Percentiles rank a stretch among this genome's conserved stretches.
These are phyloP conservation scores for Verticillium klebahnii DNA, from an alignment of 2,329 filamentous ascomycete species.

Conservation along the genomic window DNA sequence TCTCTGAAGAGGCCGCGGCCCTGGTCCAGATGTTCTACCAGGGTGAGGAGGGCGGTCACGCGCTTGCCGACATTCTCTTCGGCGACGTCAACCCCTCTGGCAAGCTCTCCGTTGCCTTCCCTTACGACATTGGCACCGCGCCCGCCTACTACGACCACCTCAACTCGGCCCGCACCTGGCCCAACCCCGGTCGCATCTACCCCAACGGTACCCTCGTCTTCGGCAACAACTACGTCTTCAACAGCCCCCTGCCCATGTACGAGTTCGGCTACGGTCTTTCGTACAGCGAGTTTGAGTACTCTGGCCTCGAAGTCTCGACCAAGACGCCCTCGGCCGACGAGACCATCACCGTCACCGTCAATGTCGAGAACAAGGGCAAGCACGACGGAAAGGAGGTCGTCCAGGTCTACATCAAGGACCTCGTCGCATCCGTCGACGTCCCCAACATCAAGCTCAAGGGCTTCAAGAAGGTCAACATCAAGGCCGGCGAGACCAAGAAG, in stretches of 20 bases:
- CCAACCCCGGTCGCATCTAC: constrained; percentile 47
- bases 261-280: constrained; percentile 62
- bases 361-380: constrained; percentile 55
- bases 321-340: constrained; percentile 41
- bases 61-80: constrained; percentile 61
- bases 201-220: constrained; percentile 59
- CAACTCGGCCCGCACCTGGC: constrained; percentile 55
- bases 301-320: constrained; percentile 45
- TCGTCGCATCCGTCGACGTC: constrained; percentile 57
- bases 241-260: constrained; percentile 55
- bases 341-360: constrained; percentile 53
- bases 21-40: constrained; percentile 73
- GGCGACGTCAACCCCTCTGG: constrained; percentile 62
- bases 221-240: constrained; percentile 61
- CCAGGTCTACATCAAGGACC: constrained; percentile 62
- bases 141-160: constrained; percentile 71
- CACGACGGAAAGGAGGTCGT: constrained; percentile 62
- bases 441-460: constrained; percentile 62
- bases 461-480: constrained; percentile 60
- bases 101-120: constrained; percentile 63
- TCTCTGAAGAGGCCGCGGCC: constrained; percentile 58
- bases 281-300: constrained; percentile 61
- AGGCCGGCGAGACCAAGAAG: constrained; percentile 53
- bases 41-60: constrained; percentile 62
- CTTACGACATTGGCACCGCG: constrained; percentile 60